These are phyloP conservation scores for Torulaspora delbrueckii DNA, from an alignment of 805 yeast species.

Conservation along the genomic window DNA sequence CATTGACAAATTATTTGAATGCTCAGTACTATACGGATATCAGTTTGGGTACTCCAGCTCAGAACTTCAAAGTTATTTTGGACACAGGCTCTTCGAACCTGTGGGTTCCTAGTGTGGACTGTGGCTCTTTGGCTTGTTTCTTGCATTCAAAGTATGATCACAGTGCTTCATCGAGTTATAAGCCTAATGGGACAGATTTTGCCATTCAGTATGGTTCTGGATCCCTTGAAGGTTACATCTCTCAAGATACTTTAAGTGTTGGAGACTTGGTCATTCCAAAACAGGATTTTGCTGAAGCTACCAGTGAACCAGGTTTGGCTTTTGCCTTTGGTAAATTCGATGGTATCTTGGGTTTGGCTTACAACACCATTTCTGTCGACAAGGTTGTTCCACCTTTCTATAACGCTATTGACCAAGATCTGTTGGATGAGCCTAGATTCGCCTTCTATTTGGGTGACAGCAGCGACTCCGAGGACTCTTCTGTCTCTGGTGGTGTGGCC, in stretches of 20 bases:
- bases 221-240: conserved; percentile 83
- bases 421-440: conserved; percentile 79
- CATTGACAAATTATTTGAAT: conserved; percentile 87
- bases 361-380: conserved; percentile 85
- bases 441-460: conserved; percentile 91
- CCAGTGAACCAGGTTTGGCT: conserved; percentile 94
- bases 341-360: conserved; percentile 94
- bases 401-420: conserved; percentile 76
- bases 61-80: conserved; percentile 84
- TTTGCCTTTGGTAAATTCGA: conserved; percentile 99
- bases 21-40: conserved; percentile 96
- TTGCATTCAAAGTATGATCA: conserved; percentile 90
- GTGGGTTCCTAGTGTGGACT: conserved; percentile 91
- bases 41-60: conserved; percentile 88
- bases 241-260: conserved; percentile 73
- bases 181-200: conserved; percentile 81
- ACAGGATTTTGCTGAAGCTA: conserved; percentile 96
- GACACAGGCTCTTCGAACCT: conserved; percentile 96
- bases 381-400: conserved; percentile 90
- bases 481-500: conserved; percentile 79
- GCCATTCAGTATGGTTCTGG: conserved; percentile 91
- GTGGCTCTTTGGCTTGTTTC: conserved; percentile 92
- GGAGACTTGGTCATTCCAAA: conserved; percentile 74
- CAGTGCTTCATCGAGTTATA: conserved; percentile 72
- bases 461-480: conserved; percentile 49